phyloP scores from a whole-genome alignment of 1,139 yeast species.

The Wickerhamomyces sp. region DNA sequence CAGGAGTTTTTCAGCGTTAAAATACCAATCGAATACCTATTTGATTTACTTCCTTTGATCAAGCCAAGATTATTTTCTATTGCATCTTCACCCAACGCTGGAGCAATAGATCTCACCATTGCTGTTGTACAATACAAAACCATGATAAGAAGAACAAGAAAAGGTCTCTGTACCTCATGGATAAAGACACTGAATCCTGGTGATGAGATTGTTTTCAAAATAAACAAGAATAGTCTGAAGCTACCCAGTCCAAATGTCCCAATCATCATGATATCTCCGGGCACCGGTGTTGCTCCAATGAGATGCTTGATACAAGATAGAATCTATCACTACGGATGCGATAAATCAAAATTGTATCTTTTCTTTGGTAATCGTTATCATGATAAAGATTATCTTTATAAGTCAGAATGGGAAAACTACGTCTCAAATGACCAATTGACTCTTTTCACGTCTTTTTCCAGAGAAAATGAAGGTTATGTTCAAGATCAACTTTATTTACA shows the following conservation, averaged over 20 bases:
- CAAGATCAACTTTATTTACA: conserved; percentile 63
- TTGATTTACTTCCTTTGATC: conserved; percentile 74
- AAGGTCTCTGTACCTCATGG: conserved; percentile 85
- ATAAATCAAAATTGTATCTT: conserved; percentile 36
- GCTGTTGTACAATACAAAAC: conserved; percentile 90
- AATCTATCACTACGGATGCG: conserved; percentile 20
- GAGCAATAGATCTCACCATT: conserved; percentile 45
- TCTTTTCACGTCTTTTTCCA: conserved; percentile 57
- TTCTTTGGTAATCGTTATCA: conserved; percentile 76
- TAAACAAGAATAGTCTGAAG: conserved; percentile 45
- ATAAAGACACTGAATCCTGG: conserved; percentile 45
- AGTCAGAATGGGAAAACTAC: conserved; percentile 45
- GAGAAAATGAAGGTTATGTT: conserved; percentile 57
- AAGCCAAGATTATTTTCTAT: conserved; percentile 83
- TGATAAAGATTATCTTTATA: conserved; percentile 66
- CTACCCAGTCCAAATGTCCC: conserved; percentile 41
- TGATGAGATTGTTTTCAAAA: conserved; percentile 49
- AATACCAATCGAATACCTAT: conserved; percentile 68
- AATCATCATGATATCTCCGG: conserved; percentile 75
- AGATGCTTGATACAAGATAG: conserved; percentile 52
- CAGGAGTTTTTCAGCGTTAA: conserved; percentile 71
- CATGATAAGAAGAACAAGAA: conserved; percentile 65
- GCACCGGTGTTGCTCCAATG: conserved; percentile 93
- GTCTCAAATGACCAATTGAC: conserved; percentile 31
- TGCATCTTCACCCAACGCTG: conserved; percentile 52